Percentiles rank a stretch among this genome's conserved stretches.
phyloP scores from a whole-genome alignment of 129 eudicot species.

The Smallanthus sonchifolius region DNA sequence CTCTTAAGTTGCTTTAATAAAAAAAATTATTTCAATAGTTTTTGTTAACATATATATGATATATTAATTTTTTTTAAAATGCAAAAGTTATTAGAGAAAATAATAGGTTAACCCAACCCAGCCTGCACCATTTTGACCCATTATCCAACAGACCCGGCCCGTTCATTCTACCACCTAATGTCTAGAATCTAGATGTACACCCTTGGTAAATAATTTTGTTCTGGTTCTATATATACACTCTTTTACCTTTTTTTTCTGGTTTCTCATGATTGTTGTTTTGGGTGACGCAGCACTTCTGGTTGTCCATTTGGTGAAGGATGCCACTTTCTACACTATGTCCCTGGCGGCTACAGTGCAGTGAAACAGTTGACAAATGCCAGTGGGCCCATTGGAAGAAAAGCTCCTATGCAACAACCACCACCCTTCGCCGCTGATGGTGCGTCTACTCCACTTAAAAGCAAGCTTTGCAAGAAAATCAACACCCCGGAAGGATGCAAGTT shows the following conservation, averaged over 20 bases:
- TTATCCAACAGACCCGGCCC: not conserved
- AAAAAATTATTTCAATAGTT: not conserved
- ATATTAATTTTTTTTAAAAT: not conserved
- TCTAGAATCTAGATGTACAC: not conserved
- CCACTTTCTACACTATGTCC: conserved; percentile 66
- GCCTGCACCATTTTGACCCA: not conserved
- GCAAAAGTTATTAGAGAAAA: not conserved
- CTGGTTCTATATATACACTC: not conserved
- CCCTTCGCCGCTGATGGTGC: conserved; percentile 47
- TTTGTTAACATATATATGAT: not conserved
- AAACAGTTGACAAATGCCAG: conserved; percentile 45
- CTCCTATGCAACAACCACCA: conserved; percentile 31
- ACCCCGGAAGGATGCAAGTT: conserved; percentile 77
- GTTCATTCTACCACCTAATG: not conserved
- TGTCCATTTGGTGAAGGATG: conserved; percentile 74
- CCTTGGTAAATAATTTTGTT: not conserved
- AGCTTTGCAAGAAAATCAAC: conserved; percentile 55
- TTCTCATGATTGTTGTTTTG: conserved; percentile 22
- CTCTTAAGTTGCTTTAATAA: not conserved
- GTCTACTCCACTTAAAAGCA: conserved; percentile 40
- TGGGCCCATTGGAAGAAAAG: conserved; percentile 42
- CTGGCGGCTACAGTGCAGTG: conserved; percentile 60
- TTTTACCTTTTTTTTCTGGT: not conserved
- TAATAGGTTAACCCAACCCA: not conserved
- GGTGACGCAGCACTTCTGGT: conserved; percentile 65